A percentile compares a stretch with the other conserved stretches of the same genome.
Conservation (phyloP, 441 rosid species). For the Adansonia rubrostipa region DNA sequence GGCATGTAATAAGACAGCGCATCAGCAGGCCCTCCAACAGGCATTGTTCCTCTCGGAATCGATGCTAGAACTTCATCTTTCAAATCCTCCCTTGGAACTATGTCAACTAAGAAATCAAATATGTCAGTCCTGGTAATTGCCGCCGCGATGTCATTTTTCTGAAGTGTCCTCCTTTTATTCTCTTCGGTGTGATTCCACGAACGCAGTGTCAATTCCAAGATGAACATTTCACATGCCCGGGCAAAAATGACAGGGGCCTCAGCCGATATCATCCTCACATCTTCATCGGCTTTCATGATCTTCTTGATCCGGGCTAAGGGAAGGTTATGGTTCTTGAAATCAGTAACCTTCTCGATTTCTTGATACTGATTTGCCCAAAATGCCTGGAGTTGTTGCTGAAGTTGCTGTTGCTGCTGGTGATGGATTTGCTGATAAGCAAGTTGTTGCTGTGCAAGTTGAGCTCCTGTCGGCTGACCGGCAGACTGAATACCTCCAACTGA, state of each 20-base stretch:
- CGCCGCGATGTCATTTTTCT: conserved; percentile 57
- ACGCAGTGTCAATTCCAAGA: conserved; percentile 49
- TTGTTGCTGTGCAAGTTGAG: conserved; percentile 69
- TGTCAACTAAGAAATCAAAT: conserved; percentile 56
- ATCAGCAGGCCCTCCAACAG: conserved; percentile 69
- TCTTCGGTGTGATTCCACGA: conserved; percentile 63
- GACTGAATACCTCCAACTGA: conserved; percentile 47
- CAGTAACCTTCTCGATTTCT: conserved; percentile 48
- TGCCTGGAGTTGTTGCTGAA: conserved; percentile 62
- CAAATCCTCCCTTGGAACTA: conserved; percentile 56
- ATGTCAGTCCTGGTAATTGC: conserved; percentile 57
- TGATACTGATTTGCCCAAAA: conserved; percentile 54
- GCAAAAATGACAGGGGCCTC: conserved; percentile 57
- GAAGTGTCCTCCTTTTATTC: conserved; percentile 57
- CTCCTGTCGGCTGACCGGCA: conserved; percentile 52
- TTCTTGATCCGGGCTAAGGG: conserved; percentile 59
- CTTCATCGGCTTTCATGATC: conserved; percentile 65
- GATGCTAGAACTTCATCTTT: conserved; percentile 70
- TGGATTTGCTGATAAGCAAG: conserved; percentile 68
- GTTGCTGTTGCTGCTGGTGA: conserved; percentile 57
- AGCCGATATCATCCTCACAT: conserved; percentile 58
- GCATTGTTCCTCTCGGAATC: conserved; percentile 69
- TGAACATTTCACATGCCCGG: conserved; percentile 60
- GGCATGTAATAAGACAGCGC: conserved; percentile 76
- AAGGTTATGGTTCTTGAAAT: conserved; percentile 58